Evolutionary conservation across 106 monocot genomes (phyloP).

Genomic region (Chionographis japonica): DNA sequence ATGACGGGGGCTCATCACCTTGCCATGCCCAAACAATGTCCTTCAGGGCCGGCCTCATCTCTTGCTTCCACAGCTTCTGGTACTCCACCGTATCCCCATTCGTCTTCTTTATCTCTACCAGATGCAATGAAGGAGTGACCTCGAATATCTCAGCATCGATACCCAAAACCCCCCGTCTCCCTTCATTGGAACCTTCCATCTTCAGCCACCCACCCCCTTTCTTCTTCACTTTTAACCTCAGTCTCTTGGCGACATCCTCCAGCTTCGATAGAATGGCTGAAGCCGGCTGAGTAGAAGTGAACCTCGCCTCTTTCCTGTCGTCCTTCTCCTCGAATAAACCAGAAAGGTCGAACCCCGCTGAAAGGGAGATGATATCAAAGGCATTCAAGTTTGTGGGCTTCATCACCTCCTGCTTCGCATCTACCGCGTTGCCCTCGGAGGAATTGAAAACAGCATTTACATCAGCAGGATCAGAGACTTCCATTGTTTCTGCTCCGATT

Average conservation of each 20-base stretch:
- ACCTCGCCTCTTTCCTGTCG: slow-evolving; percentile 31
- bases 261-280: slow-evolving; percentile 38
- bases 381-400: slow-evolving; percentile 57
- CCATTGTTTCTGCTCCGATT: slow-evolving; percentile 2
- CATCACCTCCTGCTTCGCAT: slow-evolving; percentile 21
- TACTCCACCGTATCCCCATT: slow-evolving; percentile 57
- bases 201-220: slow-evolving; percentile 53
- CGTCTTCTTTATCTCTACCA: slow-evolving; percentile 56
- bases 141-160: slow-evolving; percentile 73
- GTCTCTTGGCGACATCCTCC: slow-evolving; percentile 36
- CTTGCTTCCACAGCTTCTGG: slow-evolving; percentile 36
- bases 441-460: slow-evolving; percentile 12
- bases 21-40: slow-evolving; percentile 65
- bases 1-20: slow-evolving; percentile 21
- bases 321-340: slow-evolving; percentile 49
- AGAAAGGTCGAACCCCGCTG: slow-evolving; percentile 71
- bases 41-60: slow-evolving; percentile 41
- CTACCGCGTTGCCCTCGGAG: not conserved
- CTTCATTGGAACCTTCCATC: slow-evolving; percentile 43
- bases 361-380: slow-evolving; percentile 79
- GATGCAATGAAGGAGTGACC: slow-evolving; percentile 36
- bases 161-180: slow-evolving; percentile 40
- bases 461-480: not conserved
- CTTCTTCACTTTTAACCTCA: slow-evolving; percentile 53
- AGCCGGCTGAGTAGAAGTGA: slow-evolving; percentile 33